Conservation (phyloP, 1,284 basidiomycete genomes). For the Coniophora puteana region DNA sequence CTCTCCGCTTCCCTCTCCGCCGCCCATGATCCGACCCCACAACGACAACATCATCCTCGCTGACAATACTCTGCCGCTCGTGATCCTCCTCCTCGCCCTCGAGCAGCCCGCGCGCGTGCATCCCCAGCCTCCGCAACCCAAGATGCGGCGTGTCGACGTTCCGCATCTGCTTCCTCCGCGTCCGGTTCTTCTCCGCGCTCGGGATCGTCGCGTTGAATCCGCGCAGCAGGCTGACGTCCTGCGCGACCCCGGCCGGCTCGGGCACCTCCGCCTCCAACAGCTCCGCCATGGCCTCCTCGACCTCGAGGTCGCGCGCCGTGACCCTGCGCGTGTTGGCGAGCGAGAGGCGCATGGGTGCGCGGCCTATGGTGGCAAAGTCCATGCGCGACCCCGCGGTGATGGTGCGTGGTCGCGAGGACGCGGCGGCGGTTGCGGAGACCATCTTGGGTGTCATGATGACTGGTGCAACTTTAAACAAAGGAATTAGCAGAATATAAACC, state of each 20-base stretch:
- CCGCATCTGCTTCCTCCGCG: conserved; percentile 72
- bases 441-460: conserved; percentile 87
- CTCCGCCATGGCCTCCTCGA: conserved; percentile 79
- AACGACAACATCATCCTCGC: conserved; percentile 65
- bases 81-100: conserved; percentile 55
- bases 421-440: conserved; percentile 63
- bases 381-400: conserved; percentile 38
- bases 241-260: conserved; percentile 58
- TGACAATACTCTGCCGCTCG: conserved; percentile 57
- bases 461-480: conserved; percentile 70
- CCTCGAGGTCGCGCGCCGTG: conserved; percentile 80
- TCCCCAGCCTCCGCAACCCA: conserved; percentile 76
- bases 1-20: conserved; percentile 52
- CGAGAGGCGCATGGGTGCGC: conserved; percentile 67
- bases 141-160: conserved; percentile 76
- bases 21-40: conserved; percentile 40
- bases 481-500: conserved; percentile 10
- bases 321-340: conserved; percentile 61
- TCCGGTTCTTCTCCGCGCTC: conserved; percentile 74
- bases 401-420: conserved; percentile 47
- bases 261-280: conserved; percentile 73
- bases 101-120: conserved; percentile 71
- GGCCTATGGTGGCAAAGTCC: conserved; percentile 70
- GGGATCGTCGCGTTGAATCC: conserved; percentile 93
- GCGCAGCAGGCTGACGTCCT: conserved; percentile 71